Base-by-base conservation (phyloP, 495 filamentous ascomycete genomes). In the Daldinia bambusicola region DNA sequence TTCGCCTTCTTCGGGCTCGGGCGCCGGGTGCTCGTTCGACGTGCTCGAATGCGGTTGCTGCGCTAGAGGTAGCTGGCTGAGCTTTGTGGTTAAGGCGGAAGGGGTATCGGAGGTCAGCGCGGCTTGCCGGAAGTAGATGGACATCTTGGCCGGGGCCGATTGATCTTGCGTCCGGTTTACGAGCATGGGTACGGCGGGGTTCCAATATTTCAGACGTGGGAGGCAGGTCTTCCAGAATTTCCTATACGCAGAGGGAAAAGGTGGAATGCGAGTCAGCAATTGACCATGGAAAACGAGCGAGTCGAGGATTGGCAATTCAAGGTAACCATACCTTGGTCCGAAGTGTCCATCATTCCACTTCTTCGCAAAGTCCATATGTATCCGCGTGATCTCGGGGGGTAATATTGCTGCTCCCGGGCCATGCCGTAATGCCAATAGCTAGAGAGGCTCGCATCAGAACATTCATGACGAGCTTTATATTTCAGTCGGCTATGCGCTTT, bases 131-230 rank as follows among this genome's bases (percentile, higher is more conserved):
- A 92, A 93, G 83, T 93, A 93, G 59, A 99, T 82, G 66, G 89
- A 91, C 79, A 98, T 82, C 1, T 80, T 87, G 5, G 94, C 88
- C 1, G 86, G 89, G 40, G 82, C 88, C 55, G 73, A 77, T 56
- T 88, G 80, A 26, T 91, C 82, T 18, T 65, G 48, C 20, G 84
- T 89, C 55, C 92, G 90, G 72, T 87, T 87, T 59, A 98, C 89
- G 38, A 91, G 89, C 89, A 98, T 95, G 14, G 88, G 86, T 14
- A 98, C 77, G 7, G 87, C 83, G 0, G 95, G 95, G 77, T 99
- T 99, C 84, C 95, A 91, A 83, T 90, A 98, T 84, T 99, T 97
- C 26, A 99, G 83, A 69, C 92, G 88, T 1, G 92, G 92, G 36
- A 99, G 89, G 72, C 87, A 91, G 40, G 88, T 80, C 55, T 87